Evolutionary conservation across 2,329 filamentous ascomycete genomes (phyloP).

Genomic region (Calonectria ilicicola): DNA sequence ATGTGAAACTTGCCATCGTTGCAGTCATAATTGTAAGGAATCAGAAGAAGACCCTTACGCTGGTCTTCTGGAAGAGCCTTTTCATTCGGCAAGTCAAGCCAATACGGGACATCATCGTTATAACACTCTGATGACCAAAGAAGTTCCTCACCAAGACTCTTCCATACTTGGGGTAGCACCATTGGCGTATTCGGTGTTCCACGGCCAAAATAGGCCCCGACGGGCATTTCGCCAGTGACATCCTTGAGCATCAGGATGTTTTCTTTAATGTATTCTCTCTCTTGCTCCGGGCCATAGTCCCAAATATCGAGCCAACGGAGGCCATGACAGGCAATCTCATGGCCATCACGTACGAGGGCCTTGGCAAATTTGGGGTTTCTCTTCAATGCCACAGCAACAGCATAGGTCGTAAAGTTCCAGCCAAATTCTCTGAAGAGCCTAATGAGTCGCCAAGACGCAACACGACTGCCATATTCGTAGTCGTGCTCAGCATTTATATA

Average conservation of each 20-base stretch:
- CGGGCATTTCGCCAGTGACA: neutral
- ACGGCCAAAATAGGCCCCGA: neutral
- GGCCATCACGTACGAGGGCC: conserved; percentile 53
- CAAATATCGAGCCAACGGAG: conserved; percentile 57
- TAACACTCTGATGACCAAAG: conserved; percentile 2
- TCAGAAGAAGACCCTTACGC: conserved; percentile 50
- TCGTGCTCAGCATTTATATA: conserved; percentile 11
- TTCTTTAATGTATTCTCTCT: conserved; percentile 53
- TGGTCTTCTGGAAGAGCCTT: conserved; percentile 41
- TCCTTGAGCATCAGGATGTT: conserved; percentile 26
- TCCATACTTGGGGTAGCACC: neutral
- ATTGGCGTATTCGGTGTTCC: neutral
- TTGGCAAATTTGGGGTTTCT: conserved; percentile 54
- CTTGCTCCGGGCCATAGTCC: conserved; percentile 50
- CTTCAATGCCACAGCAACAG: conserved; percentile 54
- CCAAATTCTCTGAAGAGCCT: conserved; percentile 55
- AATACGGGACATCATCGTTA: conserved; percentile 3
- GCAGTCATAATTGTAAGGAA: conserved; percentile 20
- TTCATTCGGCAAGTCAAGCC: neutral
- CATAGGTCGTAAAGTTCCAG: conserved; percentile 57
- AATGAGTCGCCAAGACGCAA: conserved; percentile 52
- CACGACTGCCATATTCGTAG: conserved; percentile 11
- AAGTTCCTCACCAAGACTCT: neutral
- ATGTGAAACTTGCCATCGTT: conserved; percentile 55
- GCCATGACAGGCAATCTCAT: conserved; percentile 56